Base-by-base conservation (phyloP, 2,329 filamentous ascomycete species). In the Mycosphaerella arachidis region DNA sequence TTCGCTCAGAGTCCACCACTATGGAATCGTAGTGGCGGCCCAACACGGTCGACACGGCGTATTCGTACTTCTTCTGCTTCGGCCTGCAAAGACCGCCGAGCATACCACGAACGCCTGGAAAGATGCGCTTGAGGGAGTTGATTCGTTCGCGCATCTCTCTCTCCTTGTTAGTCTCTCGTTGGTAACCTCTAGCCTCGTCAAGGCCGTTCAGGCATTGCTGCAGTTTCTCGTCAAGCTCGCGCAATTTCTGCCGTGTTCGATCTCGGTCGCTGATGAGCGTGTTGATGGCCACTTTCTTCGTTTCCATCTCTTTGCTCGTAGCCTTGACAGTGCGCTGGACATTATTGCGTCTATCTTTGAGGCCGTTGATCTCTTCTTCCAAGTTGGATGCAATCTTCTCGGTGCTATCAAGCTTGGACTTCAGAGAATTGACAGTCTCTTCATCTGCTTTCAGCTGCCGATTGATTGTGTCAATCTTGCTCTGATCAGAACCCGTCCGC, bases 11-110 rank as follows among this genome's bases (percentile, higher is more conserved):
- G 69, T 99, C 94, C 9, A 97, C 93, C 53, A 99, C 86, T 48
- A 99, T 89, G 0, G 92, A 90, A 73, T 99, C 93, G 73, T 96
- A 96, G 71, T 97, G 90, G 57, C 91, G 86, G 54, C 94, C 94
- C 4, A 99, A 84, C 6, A 96, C 92, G 24, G 91, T 95, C 68
- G 91, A 91, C 64, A 99, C 90, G 50, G 94, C 94, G 67, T 94
- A 91, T 64, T 94, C 90, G 70, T 88, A 99, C 74, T 97, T 97
- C 77, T 96, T 97, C 77, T 97, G 91, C 75, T 97, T 97, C 1
- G 94, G 93, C 66, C 91, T 92, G 78, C 94, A 97, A 46, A 99
- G 84, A 66, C 96, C 91, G 63, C 91, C 91, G 50, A 97, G 85
- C 50, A 93, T 87, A 20, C 94, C 94, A 66, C 90, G 90, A 48